Conservation (phyloP, 179 eudicot genomes). For the Beta macrorhiza region DNA sequence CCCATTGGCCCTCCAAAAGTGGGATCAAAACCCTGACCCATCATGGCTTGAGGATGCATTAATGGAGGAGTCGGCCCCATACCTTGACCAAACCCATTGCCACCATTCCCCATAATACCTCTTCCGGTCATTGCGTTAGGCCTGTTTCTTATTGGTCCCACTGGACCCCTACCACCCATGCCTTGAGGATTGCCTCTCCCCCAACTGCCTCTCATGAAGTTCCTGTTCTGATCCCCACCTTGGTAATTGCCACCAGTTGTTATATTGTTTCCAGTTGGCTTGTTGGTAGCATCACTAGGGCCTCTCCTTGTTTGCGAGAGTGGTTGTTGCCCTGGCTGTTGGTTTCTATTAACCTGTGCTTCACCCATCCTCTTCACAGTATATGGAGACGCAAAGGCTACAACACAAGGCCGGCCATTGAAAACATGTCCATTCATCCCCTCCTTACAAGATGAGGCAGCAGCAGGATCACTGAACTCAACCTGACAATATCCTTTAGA, state of each 20-base stretch:
- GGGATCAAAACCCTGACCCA: conserved; percentile 88
- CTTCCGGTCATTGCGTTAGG: conserved; percentile 64
- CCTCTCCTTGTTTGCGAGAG: conserved; percentile 51
- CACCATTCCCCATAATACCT: conserved; percentile 62
- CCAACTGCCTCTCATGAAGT: conserved; percentile 76
- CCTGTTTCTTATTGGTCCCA: conserved; percentile 69
- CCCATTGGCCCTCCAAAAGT: conserved; percentile 82
- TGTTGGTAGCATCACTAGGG: conserved; percentile 41
- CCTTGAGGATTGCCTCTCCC: conserved; percentile 77
- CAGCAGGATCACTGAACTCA: conserved; percentile 69
- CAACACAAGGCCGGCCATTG: conserved; percentile 85
- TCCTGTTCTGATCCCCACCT: conserved; percentile 60
- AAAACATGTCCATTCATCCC: conserved; percentile 80
- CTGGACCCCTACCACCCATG: conserved; percentile 62
- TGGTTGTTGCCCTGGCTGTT: conserved; percentile 42
- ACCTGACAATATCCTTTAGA: conserved; percentile 92
- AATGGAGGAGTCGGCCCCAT: conserved; percentile 65
- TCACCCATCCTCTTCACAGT: conserved; percentile 75
- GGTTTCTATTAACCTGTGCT: conserved; percentile 62
- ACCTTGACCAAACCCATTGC: conserved; percentile 70
- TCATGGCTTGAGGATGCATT: conserved; percentile 84
- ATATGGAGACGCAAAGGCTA: conserved; percentile 75
- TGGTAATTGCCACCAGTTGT: conserved; percentile 64
- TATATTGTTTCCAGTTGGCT: conserved; percentile 50
- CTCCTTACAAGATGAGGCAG: conserved; percentile 79